phyloP scores from a whole-genome alignment of 2,329 filamentous ascomycete genomes.

The Teratosphaeriaceae sp. region DNA sequence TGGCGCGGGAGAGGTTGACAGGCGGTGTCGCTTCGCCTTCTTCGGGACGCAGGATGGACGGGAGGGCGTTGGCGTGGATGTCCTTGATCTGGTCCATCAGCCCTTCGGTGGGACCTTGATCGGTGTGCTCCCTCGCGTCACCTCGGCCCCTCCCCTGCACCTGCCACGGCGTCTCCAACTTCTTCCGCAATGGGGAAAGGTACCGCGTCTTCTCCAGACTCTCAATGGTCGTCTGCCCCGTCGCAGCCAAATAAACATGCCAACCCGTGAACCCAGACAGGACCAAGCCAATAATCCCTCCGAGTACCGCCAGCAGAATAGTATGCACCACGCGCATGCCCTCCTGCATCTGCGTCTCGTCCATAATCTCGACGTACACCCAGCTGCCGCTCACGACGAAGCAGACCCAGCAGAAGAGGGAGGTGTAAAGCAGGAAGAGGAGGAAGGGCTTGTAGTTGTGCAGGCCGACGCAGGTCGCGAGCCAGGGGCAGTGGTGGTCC shows the following conservation, averaged over 20 bases:
- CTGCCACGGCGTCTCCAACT: constrained; percentile 52
- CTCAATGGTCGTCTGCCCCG: constrained; percentile 90
- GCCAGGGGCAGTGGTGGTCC: constrained; percentile 99
- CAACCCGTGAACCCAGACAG: constrained; percentile 83
- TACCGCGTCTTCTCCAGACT: constrained; percentile 95
- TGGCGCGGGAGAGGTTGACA: constrained; percentile 20
- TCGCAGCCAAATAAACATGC: constrained; percentile 76
- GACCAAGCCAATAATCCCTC: constrained; percentile 86
- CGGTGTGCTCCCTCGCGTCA: not conserved
- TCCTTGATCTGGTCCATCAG: constrained; percentile 69
- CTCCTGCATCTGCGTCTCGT: constrained; percentile 64
- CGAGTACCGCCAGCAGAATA: constrained; percentile 77
- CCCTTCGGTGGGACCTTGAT: constrained; percentile 13
- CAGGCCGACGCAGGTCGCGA: constrained; percentile 90
- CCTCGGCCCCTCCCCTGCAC: constrained; percentile 35
- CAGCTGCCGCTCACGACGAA: constrained; percentile 73
- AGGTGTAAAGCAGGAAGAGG: constrained; percentile 84
- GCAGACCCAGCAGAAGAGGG: constrained; percentile 73
- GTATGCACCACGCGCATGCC: constrained; percentile 78
- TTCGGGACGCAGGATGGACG: constrained; percentile 71
- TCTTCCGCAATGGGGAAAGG: constrained; percentile 68
- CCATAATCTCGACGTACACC: constrained; percentile 78
- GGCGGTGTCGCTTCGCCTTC: constrained; percentile 62
- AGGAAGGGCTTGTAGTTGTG: constrained; percentile 95
- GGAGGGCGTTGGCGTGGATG: constrained; percentile 73